Percentiles rank a stretch among this genome's conserved stretches.
Conservation (phyloP, 345 rosid genomes). For the Eutrema japonicum region DNA sequence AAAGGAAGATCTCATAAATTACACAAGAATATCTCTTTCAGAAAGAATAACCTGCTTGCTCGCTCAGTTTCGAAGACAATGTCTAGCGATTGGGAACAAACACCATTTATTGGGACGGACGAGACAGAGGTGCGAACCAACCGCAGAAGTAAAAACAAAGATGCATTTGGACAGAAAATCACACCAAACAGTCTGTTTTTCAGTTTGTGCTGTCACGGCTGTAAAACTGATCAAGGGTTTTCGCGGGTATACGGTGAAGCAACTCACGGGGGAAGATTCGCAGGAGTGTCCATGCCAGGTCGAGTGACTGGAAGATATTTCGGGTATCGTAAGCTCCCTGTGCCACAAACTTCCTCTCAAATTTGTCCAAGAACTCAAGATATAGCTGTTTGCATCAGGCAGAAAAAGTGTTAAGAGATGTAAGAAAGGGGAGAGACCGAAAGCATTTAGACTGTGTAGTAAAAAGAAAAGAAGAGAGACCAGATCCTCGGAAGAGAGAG, state of each 20-base stretch:
- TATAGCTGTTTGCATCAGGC: constrained; percentile 65
- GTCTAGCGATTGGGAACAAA: constrained; percentile 33
- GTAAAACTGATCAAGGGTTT: constrained; percentile 82
- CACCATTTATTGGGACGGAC: constrained; percentile 36
- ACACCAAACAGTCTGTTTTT: constrained; percentile 11
- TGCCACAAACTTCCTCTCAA: constrained; percentile 87
- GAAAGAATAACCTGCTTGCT: constrained; percentile 31
- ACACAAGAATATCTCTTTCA: constrained; percentile 26
- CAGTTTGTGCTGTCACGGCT: constrained; percentile 63
- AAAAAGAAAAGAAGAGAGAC: constrained; percentile 46
- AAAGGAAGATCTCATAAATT: constrained; percentile 25
- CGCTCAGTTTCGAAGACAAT: constrained; percentile 28
- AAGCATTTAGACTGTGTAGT: constrained; percentile 8
- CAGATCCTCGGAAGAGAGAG: constrained; percentile 97
- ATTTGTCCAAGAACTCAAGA: constrained; percentile 90
- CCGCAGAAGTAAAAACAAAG: constrained; percentile 20
- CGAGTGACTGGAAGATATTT: constrained; percentile 90
- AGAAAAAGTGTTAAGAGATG: constrained; percentile 13
- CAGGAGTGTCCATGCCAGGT: constrained; percentile 92
- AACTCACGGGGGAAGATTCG: constrained; percentile 97
- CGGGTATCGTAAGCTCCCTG: constrained; percentile 99
- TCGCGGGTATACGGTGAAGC: constrained; percentile 95
- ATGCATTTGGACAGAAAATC: constrained; percentile 21
- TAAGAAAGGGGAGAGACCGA: background rate
- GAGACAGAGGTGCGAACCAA: constrained; percentile 31